Conservation (phyloP, 441 rosid genomes). For the Hura crepitans region DNA sequence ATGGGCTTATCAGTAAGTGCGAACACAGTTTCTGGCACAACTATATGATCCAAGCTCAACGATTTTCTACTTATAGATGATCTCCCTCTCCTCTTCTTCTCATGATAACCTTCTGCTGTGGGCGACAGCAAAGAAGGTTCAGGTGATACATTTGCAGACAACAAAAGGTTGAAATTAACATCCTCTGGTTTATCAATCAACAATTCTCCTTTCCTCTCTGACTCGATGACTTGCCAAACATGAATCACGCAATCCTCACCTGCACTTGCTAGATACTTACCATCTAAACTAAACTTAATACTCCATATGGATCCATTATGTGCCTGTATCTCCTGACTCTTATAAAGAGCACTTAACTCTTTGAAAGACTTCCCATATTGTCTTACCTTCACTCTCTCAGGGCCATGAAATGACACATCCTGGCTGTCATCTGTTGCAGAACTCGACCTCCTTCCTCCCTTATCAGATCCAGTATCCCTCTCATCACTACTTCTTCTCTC, state of each 20-base stretch:
- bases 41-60: slow-evolving; percentile 56
- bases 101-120: slow-evolving; percentile 41
- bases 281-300: slow-evolving; percentile 85
- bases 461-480: slow-evolving; percentile 80
- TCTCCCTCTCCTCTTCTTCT: slow-evolving; percentile 52
- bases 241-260: slow-evolving; percentile 82
- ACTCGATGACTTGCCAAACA: slow-evolving; percentile 69
- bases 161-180: slow-evolving; percentile 42
- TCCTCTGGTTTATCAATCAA: slow-evolving; percentile 73
- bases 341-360: slow-evolving; percentile 67
- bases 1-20: slow-evolving; percentile 66
- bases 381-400: slow-evolving; percentile 54
- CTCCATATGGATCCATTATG: slow-evolving; percentile 77
- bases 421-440: slow-evolving; percentile 98
- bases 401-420: slow-evolving; percentile 76
- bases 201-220: slow-evolving; percentile 61
- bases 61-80: slow-evolving; percentile 68
- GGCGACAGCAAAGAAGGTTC: slow-evolving; percentile 55
- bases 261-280: slow-evolving; percentile 74
- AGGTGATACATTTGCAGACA: slow-evolving; percentile 52
- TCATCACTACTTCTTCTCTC: slow-evolving; percentile 94
- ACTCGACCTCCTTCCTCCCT: slow-evolving; percentile 92
- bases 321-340: slow-evolving; percentile 68
- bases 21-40: slow-evolving; percentile 77
- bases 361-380: slow-evolving; percentile 55